Conservation (phyloP, 306 rosid species). For the Astragalus membranaceus region DNA sequence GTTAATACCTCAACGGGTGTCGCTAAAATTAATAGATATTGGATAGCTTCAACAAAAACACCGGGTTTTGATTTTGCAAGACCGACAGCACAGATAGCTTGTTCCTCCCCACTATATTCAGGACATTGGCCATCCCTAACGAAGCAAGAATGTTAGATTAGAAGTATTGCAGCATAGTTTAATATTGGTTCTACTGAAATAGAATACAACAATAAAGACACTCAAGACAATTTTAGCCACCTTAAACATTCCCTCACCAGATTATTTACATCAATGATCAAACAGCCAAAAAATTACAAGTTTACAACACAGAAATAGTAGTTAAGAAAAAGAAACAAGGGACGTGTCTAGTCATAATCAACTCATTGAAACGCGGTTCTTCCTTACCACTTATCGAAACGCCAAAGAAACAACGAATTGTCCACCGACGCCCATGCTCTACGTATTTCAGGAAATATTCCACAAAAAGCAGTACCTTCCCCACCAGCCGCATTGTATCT, state of each 20-base stretch:
- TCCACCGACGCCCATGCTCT: slow-evolving; percentile 98
- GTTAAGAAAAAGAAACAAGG: not conserved
- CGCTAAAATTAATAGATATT: slow-evolving; percentile 76
- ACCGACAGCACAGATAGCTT: slow-evolving; percentile 97
- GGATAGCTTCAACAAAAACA: slow-evolving; percentile 94
- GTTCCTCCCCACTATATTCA: slow-evolving; percentile 87
- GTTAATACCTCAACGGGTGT: slow-evolving; percentile 83
- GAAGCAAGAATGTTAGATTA: slow-evolving; percentile 25
- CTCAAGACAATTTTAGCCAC: not conserved
- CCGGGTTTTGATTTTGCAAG: slow-evolving; percentile 84
- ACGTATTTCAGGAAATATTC: slow-evolving; percentile 89
- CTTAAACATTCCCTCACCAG: not conserved
- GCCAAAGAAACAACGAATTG: slow-evolving; percentile 93
- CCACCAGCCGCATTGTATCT: slow-evolving; percentile 94
- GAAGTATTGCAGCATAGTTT: not conserved
- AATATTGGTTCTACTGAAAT: slow-evolving; percentile 2
- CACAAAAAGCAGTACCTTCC: slow-evolving; percentile 95
- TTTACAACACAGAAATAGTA: not conserved
- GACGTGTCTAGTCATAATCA: not conserved
- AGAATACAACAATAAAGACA: not conserved
- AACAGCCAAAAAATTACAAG: not conserved
- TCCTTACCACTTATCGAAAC: slow-evolving; percentile 90
- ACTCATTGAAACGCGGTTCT: not conserved
- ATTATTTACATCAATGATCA: not conserved
- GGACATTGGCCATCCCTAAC: slow-evolving; percentile 97